Evolutionary conservation across 2,329 filamentous ascomycete genomes (phyloP), one percentile per base, ranked within the genome.

Genomic region (Stylonectria norvegica): DNA sequence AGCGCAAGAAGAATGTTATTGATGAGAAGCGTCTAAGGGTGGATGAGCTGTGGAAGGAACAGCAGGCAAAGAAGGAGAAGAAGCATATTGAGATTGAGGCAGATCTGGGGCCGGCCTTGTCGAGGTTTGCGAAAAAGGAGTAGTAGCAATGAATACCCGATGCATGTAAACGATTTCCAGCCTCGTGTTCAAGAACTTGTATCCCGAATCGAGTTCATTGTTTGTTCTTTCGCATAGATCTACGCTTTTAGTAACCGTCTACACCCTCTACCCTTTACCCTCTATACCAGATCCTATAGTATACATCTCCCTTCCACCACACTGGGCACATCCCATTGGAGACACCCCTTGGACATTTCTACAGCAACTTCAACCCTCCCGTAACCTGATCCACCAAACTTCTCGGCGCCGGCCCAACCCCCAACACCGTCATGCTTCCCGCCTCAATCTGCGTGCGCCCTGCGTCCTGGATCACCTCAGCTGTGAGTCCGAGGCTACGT

Each of bases 381-480:
- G 90, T 95, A 47, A 98, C 81, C 64, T 84, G 71, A 63, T 98
- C 89, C 35, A 98, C 83, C 41, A 90, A 71, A 56, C 86, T 90
- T 73, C 85, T 90, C 0, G 91, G 91, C 18, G 85, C 91, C 3
- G 83, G 83, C 0, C 83, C 83, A 38, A 91, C 81, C 1, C 93
- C 93, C 36, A 98, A 71, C 29, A 98, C 93, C 1, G 93, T 98
- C 63, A 88, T 78, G 64, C 89, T 96, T 14, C 93, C 91, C 30
- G 86, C 83, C 37, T 89, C 90, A 65, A 98, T 97, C 77, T 98
- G 93, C 32, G 93, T 98, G 47, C 93, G 79, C 11, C 93, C 93
- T n/a, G 93, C 93, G 67, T 98, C 93, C 58, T 87, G 83, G 52
- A 98, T 91, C 38, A 95, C 82, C 63, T 91, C 85, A 38, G 91